Percentiles rank a stretch among this genome's conserved stretches.
phyloP scores from a whole-genome alignment of 2,329 filamentous ascomycete species.

The Ophiosphaerella narmari region DNA sequence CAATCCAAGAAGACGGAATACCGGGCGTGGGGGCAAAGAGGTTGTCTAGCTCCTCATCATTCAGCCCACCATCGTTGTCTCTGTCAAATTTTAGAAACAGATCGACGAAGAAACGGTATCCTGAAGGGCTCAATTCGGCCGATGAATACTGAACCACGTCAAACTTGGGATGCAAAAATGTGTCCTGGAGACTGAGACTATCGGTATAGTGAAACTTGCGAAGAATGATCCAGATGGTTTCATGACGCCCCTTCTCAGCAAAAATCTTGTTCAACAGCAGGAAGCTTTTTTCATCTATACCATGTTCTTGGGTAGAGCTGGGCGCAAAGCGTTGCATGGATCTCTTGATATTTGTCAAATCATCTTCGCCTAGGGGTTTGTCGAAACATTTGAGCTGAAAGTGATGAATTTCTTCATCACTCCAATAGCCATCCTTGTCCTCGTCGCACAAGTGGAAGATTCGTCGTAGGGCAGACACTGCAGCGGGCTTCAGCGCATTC shows the following conservation, averaged over 20 bases:
- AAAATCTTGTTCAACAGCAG: constrained; percentile 93
- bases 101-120: constrained; percentile 97
- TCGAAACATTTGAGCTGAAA: constrained; percentile 94
- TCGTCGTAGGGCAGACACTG: constrained; percentile 80
- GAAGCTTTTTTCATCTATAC: constrained; percentile 83
- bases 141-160: constrained; percentile 92
- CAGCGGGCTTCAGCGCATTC: constrained; percentile 79
- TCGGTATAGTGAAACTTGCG: constrained; percentile 96
- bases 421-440: constrained; percentile 91
- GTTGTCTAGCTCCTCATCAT: constrained; percentile 80
- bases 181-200: constrained; percentile 87
- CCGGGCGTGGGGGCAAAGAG: constrained; percentile 94
- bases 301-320: constrained; percentile 61
- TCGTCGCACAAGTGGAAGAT: constrained; percentile 97
- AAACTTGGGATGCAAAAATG: constrained; percentile 88
- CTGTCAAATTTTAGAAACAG: constrained; percentile 94
- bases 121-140: constrained; percentile 88
- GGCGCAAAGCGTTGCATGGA: constrained; percentile 75
- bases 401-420: constrained; percentile 85
- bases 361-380: constrained; percentile 78
- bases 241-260: constrained; percentile 94
- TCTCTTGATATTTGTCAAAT: constrained; percentile 88
- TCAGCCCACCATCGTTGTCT: constrained; percentile 94
- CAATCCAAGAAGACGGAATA: constrained; percentile 81
- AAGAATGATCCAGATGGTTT: constrained; percentile 97